Evolutionary conservation across 192 early-diverging fungal genomes (phyloP).

Genomic region (Backusella tuberculispora): DNA sequence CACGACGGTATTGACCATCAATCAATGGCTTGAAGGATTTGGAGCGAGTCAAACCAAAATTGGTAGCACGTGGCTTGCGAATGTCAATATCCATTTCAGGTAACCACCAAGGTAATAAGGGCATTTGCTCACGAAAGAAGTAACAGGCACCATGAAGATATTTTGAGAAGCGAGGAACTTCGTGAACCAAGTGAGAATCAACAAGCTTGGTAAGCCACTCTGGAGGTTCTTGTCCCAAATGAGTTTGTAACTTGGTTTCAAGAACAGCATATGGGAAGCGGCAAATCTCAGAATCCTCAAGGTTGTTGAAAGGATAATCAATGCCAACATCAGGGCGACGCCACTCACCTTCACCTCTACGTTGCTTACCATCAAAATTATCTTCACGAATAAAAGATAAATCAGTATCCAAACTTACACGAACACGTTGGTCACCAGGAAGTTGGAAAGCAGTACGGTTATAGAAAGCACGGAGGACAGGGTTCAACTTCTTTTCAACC

Average conservation of each 20-base stretch:
- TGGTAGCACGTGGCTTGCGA: conserved; percentile 47
- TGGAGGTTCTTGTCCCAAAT: conserved; percentile 63
- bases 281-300: conserved; percentile 32
- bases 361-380: conserved; percentile 60
- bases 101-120: conserved; percentile 55
- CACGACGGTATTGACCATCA: conserved; percentile 40
- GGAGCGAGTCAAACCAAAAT: conserved; percentile 42
- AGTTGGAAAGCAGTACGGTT: conserved; percentile 46
- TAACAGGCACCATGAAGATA: conserved; percentile 52
- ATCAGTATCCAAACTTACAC: conserved; percentile 94
- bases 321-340: conserved; percentile 43
- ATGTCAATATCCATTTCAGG: conserved; percentile 59
- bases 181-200: conserved; percentile 51
- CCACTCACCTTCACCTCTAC: conserved; percentile 65
- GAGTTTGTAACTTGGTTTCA: conserved; percentile 41
- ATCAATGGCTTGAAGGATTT: conserved; percentile 44
- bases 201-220: conserved; percentile 38
- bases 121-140: conserved; percentile 49
- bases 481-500: conserved; percentile 32
- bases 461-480: conserved; percentile 41
- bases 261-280: conserved; percentile 47
- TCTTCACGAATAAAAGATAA: conserved; percentile 96
- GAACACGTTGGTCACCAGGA: conserved; percentile 75
- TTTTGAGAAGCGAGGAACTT: conserved; percentile 55
- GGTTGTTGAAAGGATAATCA: conserved; percentile 45